Conservation (phyloP, 2,329 filamentous ascomycete species). For the Claviceps spartinae region DNA sequence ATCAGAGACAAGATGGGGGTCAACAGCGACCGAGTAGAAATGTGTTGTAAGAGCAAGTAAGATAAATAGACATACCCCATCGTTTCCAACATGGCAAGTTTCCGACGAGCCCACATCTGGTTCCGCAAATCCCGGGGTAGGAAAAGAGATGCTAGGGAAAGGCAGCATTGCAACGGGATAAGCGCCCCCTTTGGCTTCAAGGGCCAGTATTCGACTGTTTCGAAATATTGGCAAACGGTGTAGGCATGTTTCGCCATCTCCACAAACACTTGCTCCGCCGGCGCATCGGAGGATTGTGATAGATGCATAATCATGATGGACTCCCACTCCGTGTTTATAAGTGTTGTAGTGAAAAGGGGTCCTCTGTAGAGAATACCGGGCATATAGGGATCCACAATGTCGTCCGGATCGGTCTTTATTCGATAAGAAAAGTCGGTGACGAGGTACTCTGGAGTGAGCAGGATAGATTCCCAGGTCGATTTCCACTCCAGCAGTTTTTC, state of each 20-base stretch:
- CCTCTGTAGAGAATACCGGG: slow-evolving; percentile 57
- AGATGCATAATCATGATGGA: slow-evolving; percentile 70
- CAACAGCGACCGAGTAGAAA: too few species aligned
- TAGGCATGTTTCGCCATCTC: slow-evolving; percentile 51
- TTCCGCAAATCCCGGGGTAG: slow-evolving; percentile 62
- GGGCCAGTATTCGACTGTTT: slow-evolving; percentile 62
- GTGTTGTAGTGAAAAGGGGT: slow-evolving; percentile 61
- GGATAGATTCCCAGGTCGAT: slow-evolving; percentile 42
- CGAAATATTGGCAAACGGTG: slow-evolving; percentile 63
- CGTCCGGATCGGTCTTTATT: slow-evolving; percentile 38
- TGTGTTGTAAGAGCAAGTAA: background rate
- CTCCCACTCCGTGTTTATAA: slow-evolving; percentile 63
- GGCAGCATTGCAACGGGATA: slow-evolving; percentile 58
- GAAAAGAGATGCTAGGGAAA: slow-evolving; percentile 67
- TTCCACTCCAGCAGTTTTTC: slow-evolving; percentile 36
- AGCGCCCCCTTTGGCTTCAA: slow-evolving; percentile 55
- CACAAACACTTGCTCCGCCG: slow-evolving; percentile 33
- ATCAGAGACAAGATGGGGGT: too few species aligned
- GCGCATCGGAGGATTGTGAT: slow-evolving; percentile 50
- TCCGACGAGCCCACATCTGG: slow-evolving; percentile 65
- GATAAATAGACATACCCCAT: slow-evolving; percentile 50
- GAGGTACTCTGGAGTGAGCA: slow-evolving; percentile 47
- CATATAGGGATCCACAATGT: slow-evolving; percentile 62
- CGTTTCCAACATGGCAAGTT: slow-evolving; percentile 65
- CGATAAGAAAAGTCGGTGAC: slow-evolving; percentile 49